Percentiles rank a stretch among this genome's conserved stretches.
Evolutionary conservation across 805 yeast genomes (phyloP).

Genomic region (Gaillardinia entomophila): DNA sequence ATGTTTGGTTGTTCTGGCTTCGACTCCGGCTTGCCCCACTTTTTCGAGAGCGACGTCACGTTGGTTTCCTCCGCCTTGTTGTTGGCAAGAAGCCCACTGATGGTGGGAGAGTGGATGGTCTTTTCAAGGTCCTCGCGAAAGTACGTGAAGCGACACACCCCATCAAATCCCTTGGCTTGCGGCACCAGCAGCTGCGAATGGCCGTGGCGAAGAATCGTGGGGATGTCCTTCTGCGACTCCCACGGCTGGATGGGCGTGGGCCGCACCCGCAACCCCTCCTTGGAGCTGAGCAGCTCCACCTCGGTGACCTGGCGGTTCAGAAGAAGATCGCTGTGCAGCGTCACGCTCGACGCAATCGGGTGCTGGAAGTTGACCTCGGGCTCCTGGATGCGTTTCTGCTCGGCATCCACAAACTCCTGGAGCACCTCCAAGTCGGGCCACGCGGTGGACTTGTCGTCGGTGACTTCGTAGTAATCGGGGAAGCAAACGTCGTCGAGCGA

Average conservation of each 20-base stretch:
- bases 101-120: slow-evolving; percentile 86
- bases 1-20: slow-evolving; percentile 2
- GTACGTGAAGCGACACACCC: slow-evolving; percentile 71
- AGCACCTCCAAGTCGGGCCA: slow-evolving; percentile 87
- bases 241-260: slow-evolving; percentile 76
- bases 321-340: slow-evolving; percentile 20
- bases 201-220: slow-evolving; percentile 32
- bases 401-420: slow-evolving; percentile 73
- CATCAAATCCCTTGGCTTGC: slow-evolving; percentile 9
- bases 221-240: slow-evolving; percentile 37
- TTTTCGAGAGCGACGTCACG: slow-evolving; percentile 5
- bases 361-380: slow-evolving; percentile 31
- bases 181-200: background rate
- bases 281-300: slow-evolving; percentile 34
- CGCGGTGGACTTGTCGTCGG: slow-evolving; percentile 14
- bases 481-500: slow-evolving; percentile 91
- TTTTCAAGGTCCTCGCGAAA: slow-evolving; percentile 84
- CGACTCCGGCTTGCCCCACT: slow-evolving; percentile 8
- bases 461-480: slow-evolving; percentile 56
- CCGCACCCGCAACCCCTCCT: slow-evolving; percentile 48
- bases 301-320: slow-evolving; percentile 26
- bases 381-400: slow-evolving; percentile 38
- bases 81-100: slow-evolving; percentile 59
- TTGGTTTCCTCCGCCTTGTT: slow-evolving; percentile 5
- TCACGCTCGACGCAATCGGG: slow-evolving; percentile 18